Base-by-base conservation (phyloP, 768 basidiomycete species). In the Mycena metata region DNA sequence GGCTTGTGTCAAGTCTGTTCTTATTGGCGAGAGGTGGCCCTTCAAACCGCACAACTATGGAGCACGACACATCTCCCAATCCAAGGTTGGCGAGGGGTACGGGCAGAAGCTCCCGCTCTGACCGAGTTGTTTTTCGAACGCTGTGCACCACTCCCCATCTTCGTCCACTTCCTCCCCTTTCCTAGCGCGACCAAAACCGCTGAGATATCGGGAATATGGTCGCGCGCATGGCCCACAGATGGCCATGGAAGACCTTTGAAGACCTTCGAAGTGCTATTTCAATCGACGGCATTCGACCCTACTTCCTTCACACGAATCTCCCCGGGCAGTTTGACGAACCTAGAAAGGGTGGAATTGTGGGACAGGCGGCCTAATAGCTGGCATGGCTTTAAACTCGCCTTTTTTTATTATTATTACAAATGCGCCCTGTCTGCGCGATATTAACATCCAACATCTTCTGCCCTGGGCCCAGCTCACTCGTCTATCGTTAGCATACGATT, bases 391-490 rank as follows among this genome's bases (percentile, higher is more conserved):
- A 6, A 30, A 30, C 30, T 30, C 30, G 23, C 9, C 23, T 33
- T 42, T 1, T 68, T 68, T n/a, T n/a, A n/a, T n/a, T n/a, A n/a
- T n/a, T n/a, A n/a, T n/a, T 47, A 11, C 13, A 33, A 23, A 21
- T 19, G 62, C 63, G 0, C 55, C 61, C 16, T 50, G 36, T 36
- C 64, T 66, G 16, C 64, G 46, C 41, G 41, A 56, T 8, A 45
- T 66, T 52, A 50, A 16, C 33, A 7, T 42, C 52, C 26, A n/a
- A 50, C 19, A 11, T 26, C n/a, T 30, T 61, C 16, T 69, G 45
- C 58, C 63, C 21, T 69, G 69, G 69, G 59, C 51, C 0, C 69
- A 69, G 46, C 41, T 43, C 41, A 43, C 41, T 8, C 41, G 23
- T 17, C 55, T 57, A 5, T 26, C 39, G 1, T 17, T 69, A 30